Evolutionary conservation across 2,329 filamentous ascomycete species (phyloP), one percentile per base, ranked within the genome.

Genomic region (Raffaelea deltoideospora): DNA sequence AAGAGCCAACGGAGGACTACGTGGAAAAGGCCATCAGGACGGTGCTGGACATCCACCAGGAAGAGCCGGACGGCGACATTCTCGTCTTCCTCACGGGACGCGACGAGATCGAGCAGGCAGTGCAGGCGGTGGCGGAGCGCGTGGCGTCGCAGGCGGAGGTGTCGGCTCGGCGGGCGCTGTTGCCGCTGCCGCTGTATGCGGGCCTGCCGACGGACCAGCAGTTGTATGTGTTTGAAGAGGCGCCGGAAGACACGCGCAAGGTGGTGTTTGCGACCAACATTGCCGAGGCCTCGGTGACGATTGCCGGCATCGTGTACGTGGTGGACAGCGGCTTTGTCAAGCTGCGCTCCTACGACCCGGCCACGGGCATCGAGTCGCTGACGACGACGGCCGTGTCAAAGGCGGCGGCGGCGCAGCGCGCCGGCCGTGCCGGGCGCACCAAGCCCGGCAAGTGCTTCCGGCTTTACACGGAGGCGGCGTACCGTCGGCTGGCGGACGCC

Each of bases 231-330:
- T 96, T 96, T 52, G 85, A 94, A 48, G 76, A 80, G 37, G 64
- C 86, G 2, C 76, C 83, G 0, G 76, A 83, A 42, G 79, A 87
- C 41, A 87, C 78, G 2, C 72, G 90, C 30, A 96, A 96, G 53
- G 81, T 95, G 28, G 82, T 98, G 26, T 78, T 95, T 45, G 80
- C 84, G 4, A 96, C 90, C 40, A 96, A 96, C 53, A 95, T 96
- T 45, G 86, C 90, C 11, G 90, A 98, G 61, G 88, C 90, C 5
- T 94, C 85, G 2, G 80, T 98, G 31, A 96, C 90, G 14, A 92
- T 96, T 38, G 79, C 90, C 37, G 86, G 85, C 3, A 87, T 96
- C 41, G 77, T 86, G 37, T 93, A 84, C 50, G 88, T 98, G 6
- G 63, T 96, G 34, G 90, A 98, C 55, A 78, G 74, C 37, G 90